Conservation (phyloP, 352 stramenopile genomes). For the Pythium dissimile region DNA sequence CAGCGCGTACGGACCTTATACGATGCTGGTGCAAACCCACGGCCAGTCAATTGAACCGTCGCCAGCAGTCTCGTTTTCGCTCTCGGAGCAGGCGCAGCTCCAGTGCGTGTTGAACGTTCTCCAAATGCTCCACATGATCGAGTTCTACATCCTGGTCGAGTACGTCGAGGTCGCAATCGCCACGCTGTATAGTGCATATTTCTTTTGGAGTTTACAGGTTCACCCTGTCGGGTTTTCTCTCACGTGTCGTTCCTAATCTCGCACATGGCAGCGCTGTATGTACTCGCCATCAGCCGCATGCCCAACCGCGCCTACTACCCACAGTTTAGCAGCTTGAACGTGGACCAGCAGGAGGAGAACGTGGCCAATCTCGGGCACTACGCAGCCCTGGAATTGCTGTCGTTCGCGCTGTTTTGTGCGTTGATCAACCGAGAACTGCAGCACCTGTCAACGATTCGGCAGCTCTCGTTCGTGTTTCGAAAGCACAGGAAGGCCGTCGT, state of each 20-base stretch:
- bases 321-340: neutral
- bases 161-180: neutral
- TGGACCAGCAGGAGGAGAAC: neutral
- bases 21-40: too few species aligned
- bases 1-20: too few species aligned
- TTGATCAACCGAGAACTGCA: neutral
- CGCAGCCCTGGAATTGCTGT: neutral
- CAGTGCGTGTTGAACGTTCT: neutral
- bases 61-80: neutral
- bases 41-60: neutral
- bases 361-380: neutral
- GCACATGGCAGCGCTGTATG: neutral
- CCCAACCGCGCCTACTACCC: neutral
- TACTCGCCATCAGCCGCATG: neutral
- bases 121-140: neutral
- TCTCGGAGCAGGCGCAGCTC: neutral
- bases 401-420: neutral
- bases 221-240: too few species aligned
- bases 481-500: too few species aligned
- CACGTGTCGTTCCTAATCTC: neutral
- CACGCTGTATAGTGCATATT: neutral
- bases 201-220: neutral
- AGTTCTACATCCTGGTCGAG: neutral
- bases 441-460: too few species aligned
- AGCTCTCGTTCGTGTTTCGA: too few species aligned